A percentile compares a stretch with the other conserved stretches of the same genome.
These are phyloP conservation scores for Linnemannia hyalina DNA, from an alignment of 192 early-diverging fungal genomes.

Conservation along the genomic window DNA sequence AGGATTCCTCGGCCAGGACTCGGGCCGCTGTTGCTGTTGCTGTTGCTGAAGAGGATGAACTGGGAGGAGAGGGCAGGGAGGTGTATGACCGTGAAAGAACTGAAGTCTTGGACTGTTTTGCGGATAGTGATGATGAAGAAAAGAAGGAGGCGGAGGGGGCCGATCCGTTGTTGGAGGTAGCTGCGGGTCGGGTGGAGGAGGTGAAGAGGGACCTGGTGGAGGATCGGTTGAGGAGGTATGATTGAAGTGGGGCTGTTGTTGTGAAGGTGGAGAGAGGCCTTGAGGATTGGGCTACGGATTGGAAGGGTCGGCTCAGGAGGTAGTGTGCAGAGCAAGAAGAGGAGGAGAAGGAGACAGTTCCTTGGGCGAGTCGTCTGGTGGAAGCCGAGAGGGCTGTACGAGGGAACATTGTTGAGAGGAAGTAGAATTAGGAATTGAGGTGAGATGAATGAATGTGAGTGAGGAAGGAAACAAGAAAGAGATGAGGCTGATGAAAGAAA, in stretches of 20 bases:
- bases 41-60: conserved; percentile 6
- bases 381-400: not conserved
- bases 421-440: not conserved
- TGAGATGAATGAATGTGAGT: not conserved
- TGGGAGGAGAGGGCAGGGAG: conserved; percentile 3
- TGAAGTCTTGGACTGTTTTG: not conserved
- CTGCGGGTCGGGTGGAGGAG: not conserved
- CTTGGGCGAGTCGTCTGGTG: not conserved
- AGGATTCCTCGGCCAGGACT: conserved; percentile 15
- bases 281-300: not conserved
- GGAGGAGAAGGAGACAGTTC: not conserved
- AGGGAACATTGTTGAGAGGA: conserved; percentile 1
- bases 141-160: not conserved
- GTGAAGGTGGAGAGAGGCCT: no score
- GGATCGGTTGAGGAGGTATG: not conserved
- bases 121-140: not conserved
- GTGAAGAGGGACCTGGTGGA: not conserved
- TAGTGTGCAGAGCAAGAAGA: not conserved
- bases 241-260: not conserved
- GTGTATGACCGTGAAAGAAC: not conserved
- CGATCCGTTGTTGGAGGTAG: not conserved
- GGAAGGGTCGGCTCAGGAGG: not conserved
- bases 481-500: no score
- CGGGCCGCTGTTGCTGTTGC: conserved; percentile 13
- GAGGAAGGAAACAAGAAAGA: not conserved